These are phyloP conservation scores for Arthrinium puccinioides DNA, from an alignment of 2,329 filamentous ascomycete species.

Conservation along the genomic window DNA sequence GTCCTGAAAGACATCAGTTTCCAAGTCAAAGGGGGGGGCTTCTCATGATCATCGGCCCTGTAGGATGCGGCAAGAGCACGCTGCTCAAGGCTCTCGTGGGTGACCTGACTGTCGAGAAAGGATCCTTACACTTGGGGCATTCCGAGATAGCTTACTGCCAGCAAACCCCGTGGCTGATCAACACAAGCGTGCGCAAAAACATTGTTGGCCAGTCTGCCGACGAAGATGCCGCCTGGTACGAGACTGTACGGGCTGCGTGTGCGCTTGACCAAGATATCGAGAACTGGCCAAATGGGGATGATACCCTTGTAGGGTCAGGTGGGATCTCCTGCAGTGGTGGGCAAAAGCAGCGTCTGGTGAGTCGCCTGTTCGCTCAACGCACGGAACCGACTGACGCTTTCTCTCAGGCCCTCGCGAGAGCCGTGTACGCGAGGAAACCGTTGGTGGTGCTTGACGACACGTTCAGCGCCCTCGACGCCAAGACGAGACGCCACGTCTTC, in stretches of 20 bases:
- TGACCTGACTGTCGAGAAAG: neutral
- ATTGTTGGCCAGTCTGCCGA: neutral
- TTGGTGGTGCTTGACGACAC: constrained; percentile 65
- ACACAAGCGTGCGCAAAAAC: neutral
- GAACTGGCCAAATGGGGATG: neutral
- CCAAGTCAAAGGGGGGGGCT: constrained; percentile 12
- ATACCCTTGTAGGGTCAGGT: neutral
- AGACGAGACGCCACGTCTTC: constrained; percentile 52
- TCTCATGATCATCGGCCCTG: constrained; percentile 1
- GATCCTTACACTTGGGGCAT: neutral
- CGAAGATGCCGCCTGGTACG: constrained; percentile 1
- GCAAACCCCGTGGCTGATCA: constrained; percentile 1
- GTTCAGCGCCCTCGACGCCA: constrained; percentile 60
- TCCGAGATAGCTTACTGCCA: neutral
- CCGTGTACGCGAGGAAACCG: neutral
- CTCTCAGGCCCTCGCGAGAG: constrained; percentile 1
- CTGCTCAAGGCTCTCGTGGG: constrained; percentile 1
- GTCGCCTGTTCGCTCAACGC: neutral
- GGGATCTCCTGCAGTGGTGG: neutral
- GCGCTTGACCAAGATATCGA: constrained; percentile 1
- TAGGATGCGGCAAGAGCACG: constrained; percentile 1
- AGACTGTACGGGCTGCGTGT: neutral
- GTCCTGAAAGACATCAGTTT: constrained; percentile 21
- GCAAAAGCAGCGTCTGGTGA: constrained; percentile 1
- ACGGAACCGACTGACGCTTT: too few relatives aligned